A percentile compares a stretch with the other conserved stretches of the same genome.
phyloP scores from a whole-genome alignment of 139 green algal species.

The Marvania coccoides region DNA sequence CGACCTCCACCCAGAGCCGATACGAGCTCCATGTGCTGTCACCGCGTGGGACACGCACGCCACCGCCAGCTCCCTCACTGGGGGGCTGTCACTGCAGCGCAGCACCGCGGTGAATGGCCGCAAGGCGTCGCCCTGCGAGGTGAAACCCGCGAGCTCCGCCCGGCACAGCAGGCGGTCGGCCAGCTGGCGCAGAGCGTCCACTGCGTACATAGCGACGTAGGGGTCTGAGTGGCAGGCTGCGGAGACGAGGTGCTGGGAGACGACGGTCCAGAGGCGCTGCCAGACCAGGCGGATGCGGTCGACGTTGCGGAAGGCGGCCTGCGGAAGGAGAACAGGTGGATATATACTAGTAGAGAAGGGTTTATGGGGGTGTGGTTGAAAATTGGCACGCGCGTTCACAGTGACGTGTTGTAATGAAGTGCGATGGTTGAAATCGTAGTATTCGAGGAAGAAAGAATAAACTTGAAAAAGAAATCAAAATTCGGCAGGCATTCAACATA shows the following conservation, averaged over 20 bases:
- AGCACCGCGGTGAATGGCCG: conserved; percentile 95
- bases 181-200: conserved; percentile 79
- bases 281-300: conserved; percentile 82
- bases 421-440: too few relatives aligned
- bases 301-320: conserved; percentile 74
- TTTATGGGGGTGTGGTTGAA: too few relatives aligned
- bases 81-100: conserved; percentile 65
- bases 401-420: too few relatives aligned
- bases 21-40: conserved; percentile 70
- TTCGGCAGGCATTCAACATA: too few relatives aligned
- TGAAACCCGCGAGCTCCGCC: conserved; percentile 95
- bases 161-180: conserved; percentile 88
- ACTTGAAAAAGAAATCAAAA: too few relatives aligned
- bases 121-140: conserved; percentile 88
- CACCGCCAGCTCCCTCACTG: conserved; percentile 97
- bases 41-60: conserved; percentile 81
- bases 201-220: conserved; percentile 84
- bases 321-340: too few relatives aligned
- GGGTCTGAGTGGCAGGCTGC: conserved; percentile 80
- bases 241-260: conserved; percentile 43
- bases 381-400: too few relatives aligned
- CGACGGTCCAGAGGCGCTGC: conserved; percentile 85
- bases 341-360: too few relatives aligned
- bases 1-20: conserved; percentile 95
- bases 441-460: too few relatives aligned